phyloP scores from a whole-genome alignment of 768 basidiomycete species.

The Hericium rajendrae region DNA sequence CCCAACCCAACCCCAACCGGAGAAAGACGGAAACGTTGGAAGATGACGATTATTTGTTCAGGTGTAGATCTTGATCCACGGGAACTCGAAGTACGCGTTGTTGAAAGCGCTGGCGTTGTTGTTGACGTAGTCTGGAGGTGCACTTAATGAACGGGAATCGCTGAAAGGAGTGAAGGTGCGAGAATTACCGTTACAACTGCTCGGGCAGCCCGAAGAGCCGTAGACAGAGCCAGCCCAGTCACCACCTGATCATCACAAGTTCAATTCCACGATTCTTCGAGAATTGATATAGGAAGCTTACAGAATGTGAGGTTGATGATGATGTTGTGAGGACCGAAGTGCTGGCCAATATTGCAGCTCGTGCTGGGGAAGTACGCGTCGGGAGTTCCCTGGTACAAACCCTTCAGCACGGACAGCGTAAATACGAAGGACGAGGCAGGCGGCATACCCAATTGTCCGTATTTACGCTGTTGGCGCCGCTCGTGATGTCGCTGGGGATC shows the following conservation, averaged over 20 bases:
- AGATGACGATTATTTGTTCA: neutral
- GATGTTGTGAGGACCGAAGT: conserved; percentile 18
- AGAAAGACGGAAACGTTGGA: no score
- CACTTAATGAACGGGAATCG: neutral
- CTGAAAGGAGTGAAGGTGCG: neutral
- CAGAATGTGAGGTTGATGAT: conserved; percentile 19
- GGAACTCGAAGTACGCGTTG: conserved; percentile 9
- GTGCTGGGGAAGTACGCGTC: conserved; percentile 18
- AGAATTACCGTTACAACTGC: conserved; percentile 12
- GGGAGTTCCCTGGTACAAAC: no score
- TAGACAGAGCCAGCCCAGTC: conserved; percentile 15
- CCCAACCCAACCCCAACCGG: no score
- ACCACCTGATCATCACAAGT: conserved; percentile 4
- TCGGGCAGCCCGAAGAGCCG: conserved; percentile 11
- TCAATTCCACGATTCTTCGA: no score
- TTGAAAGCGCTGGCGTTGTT: conserved; percentile 6
- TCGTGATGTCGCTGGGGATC: conserved; percentile 6
- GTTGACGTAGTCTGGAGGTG: conserved; percentile 7
- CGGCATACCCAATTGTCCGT: conserved; percentile 14
- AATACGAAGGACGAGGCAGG: neutral
- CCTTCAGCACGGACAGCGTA: no score
- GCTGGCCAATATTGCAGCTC: conserved; percentile 26
- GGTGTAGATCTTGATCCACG: conserved; percentile 9
- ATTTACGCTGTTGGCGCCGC: conserved; percentile 12
- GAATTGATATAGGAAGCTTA: neutral